phyloP scores from a whole-genome alignment of 345 rosid genomes.

The Capsella bursapastoris region DNA sequence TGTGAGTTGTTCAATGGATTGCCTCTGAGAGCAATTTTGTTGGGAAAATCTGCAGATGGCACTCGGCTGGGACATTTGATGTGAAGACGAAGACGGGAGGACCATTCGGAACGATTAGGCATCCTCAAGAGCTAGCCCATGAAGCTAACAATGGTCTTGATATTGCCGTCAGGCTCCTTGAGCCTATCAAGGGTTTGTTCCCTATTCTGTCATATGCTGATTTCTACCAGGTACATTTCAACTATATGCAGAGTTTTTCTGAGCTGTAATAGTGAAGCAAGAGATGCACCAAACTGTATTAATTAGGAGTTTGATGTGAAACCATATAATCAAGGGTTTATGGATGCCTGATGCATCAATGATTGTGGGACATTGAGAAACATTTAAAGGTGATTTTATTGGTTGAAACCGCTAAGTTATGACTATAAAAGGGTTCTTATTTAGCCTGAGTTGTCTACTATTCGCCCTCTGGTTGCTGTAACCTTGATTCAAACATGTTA shows the following conservation, averaged over 20 bases:
- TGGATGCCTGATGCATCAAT: not conserved
- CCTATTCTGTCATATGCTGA: slow-evolving; percentile 77
- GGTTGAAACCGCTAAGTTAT: not conserved
- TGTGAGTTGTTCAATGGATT: not conserved
- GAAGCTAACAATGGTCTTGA: slow-evolving; percentile 92
- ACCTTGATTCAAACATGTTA: not conserved
- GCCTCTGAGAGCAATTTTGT: not conserved
- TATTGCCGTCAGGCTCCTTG: slow-evolving; percentile 75
- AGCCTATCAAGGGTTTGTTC: slow-evolving; percentile 73
- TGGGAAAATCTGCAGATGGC: slow-evolving; percentile 65
- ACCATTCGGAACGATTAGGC: slow-evolving; percentile 87
- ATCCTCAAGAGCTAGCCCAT: slow-evolving; percentile 68
- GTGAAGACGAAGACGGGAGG: slow-evolving; percentile 77
- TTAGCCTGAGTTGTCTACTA: not conserved
- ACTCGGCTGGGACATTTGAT: slow-evolving; percentile 91
- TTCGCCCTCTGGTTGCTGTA: not conserved
- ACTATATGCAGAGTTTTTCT: not conserved
- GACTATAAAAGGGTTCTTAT: not conserved
- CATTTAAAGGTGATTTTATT: not conserved
- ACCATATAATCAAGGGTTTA: not conserved
- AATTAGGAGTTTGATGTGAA: not conserved
- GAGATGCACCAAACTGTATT: slow-evolving; percentile 9
- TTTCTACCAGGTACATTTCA: slow-evolving; percentile 63
- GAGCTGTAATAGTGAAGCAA: not conserved
- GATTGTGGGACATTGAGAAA: too few species aligned